phyloP scores from a whole-genome alignment of 2,329 filamentous ascomycete species.

The Fusarium palustre region DNA sequence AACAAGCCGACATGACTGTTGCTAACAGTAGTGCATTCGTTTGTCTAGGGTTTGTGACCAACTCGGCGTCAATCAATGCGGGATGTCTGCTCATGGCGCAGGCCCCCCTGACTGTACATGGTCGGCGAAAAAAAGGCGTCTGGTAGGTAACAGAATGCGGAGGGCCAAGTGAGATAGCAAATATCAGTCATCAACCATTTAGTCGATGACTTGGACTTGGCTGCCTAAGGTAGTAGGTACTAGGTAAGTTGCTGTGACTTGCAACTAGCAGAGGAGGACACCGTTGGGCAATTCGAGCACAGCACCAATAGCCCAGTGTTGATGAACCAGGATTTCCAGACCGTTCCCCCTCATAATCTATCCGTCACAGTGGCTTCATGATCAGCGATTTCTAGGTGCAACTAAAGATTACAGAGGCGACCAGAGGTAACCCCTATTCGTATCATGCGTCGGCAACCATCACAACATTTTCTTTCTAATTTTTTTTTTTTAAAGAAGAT shows the following conservation, averaged over 20 bases:
- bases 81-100: slow-evolving; percentile 24
- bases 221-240: slow-evolving; percentile 15
- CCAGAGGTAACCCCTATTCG: slow-evolving; percentile 11
- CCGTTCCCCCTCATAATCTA: slow-evolving; percentile 10
- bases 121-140: slow-evolving; percentile 19
- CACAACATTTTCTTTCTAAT: background rate
- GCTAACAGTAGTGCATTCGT: slow-evolving; percentile 17
- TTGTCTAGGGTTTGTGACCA: slow-evolving; percentile 17
- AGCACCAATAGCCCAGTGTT: slow-evolving; percentile 7
- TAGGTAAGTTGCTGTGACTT: slow-evolving; percentile 10
- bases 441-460: background rate
- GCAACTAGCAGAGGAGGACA: background rate
- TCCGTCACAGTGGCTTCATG: slow-evolving; percentile 6
- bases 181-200: slow-evolving; percentile 2
- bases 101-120: slow-evolving; percentile 20
- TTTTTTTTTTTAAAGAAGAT: background rate
- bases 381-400: background rate
- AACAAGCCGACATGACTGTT: slow-evolving; percentile 12
- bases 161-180: slow-evolving; percentile 18
- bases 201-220: slow-evolving; percentile 20
- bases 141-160: slow-evolving; percentile 10
- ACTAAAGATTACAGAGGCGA: background rate
- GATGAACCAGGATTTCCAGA: slow-evolving; percentile 1
- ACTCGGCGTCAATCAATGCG: slow-evolving; percentile 26
- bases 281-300: slow-evolving; percentile 2